Evolutionary conservation across 106 monocot genomes (phyloP).

Genomic region (Dendrobium officinale): DNA sequence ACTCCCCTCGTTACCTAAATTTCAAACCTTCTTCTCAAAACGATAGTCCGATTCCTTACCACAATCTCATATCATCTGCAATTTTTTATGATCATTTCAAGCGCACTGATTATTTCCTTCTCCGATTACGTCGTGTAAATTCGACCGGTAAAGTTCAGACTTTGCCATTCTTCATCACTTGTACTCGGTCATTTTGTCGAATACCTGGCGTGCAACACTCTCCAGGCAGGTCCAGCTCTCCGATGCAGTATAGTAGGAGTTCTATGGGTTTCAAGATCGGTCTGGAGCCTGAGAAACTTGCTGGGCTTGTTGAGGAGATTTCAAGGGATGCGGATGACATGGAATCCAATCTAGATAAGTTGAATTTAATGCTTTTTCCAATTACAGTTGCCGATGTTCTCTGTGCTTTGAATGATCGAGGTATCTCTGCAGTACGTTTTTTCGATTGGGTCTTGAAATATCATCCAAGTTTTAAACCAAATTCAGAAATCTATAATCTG

Average conservation of each 20-base stretch:
- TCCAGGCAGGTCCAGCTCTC: not conserved
- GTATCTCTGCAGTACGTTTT: constrained; percentile 42
- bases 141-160: not conserved
- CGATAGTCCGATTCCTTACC: not conserved
- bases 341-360: constrained; percentile 27
- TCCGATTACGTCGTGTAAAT: not conserved
- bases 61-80: not conserved
- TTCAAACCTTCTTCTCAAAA: not conserved
- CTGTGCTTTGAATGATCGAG: constrained; percentile 21
- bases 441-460: constrained; percentile 44
- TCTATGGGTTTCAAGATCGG: not conserved
- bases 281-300: constrained; percentile 5
- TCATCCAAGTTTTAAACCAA: constrained; percentile 21
- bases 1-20: not conserved
- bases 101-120: not conserved
- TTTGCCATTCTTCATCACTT: not conserved
- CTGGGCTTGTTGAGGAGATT: constrained; percentile 34
- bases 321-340: constrained; percentile 12
- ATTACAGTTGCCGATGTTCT: constrained; percentile 21
- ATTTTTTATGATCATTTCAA: not conserved
- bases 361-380: constrained; percentile 22
- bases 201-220: not conserved
- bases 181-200: constrained; percentile 2
- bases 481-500: constrained; percentile 36
- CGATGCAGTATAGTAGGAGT: not conserved